Conservation (phyloP, 345 rosid species). For the Hibiscus tridactylites region DNA sequence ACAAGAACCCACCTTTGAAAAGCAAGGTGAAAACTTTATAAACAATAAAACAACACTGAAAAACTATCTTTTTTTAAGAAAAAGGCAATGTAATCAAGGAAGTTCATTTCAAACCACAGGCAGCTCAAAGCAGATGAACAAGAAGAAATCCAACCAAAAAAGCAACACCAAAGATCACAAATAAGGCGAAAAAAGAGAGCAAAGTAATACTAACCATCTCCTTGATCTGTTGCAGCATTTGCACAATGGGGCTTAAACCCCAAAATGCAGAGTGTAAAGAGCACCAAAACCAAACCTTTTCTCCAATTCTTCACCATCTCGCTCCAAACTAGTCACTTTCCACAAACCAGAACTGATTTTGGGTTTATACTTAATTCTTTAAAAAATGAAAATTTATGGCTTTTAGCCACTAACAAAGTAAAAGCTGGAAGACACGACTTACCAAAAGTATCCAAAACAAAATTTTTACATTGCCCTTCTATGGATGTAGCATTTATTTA, state of each 20-base stretch:
- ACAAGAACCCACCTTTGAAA: conserved; percentile 1
- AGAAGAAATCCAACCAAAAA: background rate
- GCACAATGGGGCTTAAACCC: conserved; percentile 37
- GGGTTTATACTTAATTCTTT: background rate
- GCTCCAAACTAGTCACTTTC: conserved; percentile 3
- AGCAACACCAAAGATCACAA: background rate
- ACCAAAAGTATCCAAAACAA: conserved; percentile 69
- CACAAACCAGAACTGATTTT: conserved; percentile 14
- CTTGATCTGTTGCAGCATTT: conserved; percentile 53
- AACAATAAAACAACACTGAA: background rate
- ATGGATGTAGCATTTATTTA: background rate
- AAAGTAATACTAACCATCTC: conserved; percentile 42
- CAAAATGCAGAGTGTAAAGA: conserved; percentile 52
- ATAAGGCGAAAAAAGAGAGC: background rate
- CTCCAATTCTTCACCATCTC: conserved; percentile 40
- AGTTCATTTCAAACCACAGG: background rate
- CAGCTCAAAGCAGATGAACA: conserved; percentile 9
- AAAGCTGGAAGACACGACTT: conserved; percentile 79
- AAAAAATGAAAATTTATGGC: background rate
- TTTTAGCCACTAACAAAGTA: conserved; percentile 20
- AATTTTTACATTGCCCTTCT: background rate
- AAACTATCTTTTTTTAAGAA: background rate
- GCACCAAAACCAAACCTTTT: conserved; percentile 29
- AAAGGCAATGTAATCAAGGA: background rate
- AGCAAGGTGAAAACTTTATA: conserved; percentile 7